Base-by-base conservation (phyloP, 352 stramenopile species). In the Phytophthora ohioensis region DNA sequence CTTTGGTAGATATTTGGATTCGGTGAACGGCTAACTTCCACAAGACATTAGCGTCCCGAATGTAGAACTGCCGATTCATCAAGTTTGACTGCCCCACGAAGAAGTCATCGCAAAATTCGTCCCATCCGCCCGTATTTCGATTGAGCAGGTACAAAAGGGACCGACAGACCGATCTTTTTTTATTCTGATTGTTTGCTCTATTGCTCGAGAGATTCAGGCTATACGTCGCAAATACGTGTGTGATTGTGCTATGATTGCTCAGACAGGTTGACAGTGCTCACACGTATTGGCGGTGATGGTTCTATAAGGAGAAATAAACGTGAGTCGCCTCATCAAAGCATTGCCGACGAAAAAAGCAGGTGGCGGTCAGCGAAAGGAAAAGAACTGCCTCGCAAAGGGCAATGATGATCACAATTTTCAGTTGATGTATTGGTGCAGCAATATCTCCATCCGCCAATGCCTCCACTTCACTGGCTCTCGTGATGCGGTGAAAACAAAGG, bases 221-320 rank as follows among this genome's bases (percentile, higher is more conserved):
- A 13, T 67, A 2, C 42, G 48, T 21, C 15, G 8, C 30, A 67
- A 67, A 42, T 60, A 61, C 30, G 43, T 5, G 15, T 67, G 59
- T 31, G 31, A 67, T 32, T 55, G 60, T 45, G 43, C 34, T 9
- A 60, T 54, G n/a, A 61, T 67, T 60, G 27, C 41, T 41, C 48
- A 55, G 46, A 59, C 34, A 38, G 48, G 49, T 21, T 60, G 49
- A 41, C 47, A 67, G 10, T 67, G 60, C 49, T 59, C 60, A 0
- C 49, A 61, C 49, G 60, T 60, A 7, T 31, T 67, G 7, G 60
- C 60, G 10, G 17, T 32, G 4, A 69, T 63, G 61, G 45, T 46
- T 42, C 36, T 63, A 7, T 43, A 69, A 51, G 36, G 15, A 0
- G 61, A 69, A 11, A 35, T 58, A 3, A 57, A 17, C 21, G 31